Base-by-base conservation (phyloP, 192 early-diverging fungal species). In the Globomyces pollinis-pini region DNA sequence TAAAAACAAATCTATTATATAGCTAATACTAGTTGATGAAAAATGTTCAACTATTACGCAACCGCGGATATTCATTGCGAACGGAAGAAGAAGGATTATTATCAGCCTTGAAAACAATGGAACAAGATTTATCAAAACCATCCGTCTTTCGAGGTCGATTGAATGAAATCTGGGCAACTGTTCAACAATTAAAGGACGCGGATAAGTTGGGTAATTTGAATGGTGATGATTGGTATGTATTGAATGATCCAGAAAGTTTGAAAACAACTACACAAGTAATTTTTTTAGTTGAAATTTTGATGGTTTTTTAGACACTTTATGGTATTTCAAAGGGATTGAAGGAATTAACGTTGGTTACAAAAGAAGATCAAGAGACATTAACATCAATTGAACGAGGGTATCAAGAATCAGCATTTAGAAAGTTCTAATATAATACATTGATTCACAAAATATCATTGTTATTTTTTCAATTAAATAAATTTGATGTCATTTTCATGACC, bases 81-180 rank as follows among this genome's bases (percentile, higher is more conserved):
- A 71, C 72, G n/a, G 88, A 91, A 45, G 94, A 98, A 67, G 91
- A 94, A 65, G 59, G 70, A 23, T 77, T 96, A 39, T 70, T 85
- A 50, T 73, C 82, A 3, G 75, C 85, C 26, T 65, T 93, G 24
- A 90, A 92, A 62, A 78, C 80, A 26, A 74, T 94, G 55, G 69
- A 84, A 57, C 74, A 80, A 29, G 84, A 92, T 44, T 71, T 94
- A 45, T 66, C 80, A 31, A 86, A 83, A 50, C 88, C 92, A 11
- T 81, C 84, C 2, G 83, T 88, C 51, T 90, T 92, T 60, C 79
- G 88, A 60, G 87, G 89, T 38, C 75, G 87, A 45, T 61, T 94
- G 11, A 88, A 87, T 33, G 89, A 93, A 55, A 76, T 92, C 23
- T 88, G 87, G 82, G 87, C 89, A 24, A 77, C 87, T 42, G 60